Base-by-base conservation (phyloP, 345 rosid genomes). In the Streptanthus diversifolius region DNA sequence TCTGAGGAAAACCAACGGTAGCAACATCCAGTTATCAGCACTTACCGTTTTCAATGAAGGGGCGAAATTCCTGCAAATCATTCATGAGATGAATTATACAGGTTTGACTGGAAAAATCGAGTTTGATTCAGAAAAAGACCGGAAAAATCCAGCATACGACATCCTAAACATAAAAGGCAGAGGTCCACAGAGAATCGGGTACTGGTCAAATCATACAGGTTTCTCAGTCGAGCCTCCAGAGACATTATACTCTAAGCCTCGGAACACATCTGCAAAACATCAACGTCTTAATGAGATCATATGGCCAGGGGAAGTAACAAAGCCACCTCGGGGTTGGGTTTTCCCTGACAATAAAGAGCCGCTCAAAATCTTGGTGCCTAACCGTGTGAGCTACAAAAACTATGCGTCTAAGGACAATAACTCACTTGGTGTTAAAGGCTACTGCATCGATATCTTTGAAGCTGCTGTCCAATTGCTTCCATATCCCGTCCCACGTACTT, bases 381-480 rank as follows among this genome's bases (percentile, higher is more conserved):
- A 91, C 80, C 87, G 98, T 24, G 84, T 82, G 56, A 77, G 83
- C 80, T 93, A 77, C 66, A 72, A 74, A 66, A 82, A 89, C 71
- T 85, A 82, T 77, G 87, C 73, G 52, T 60, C 80, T 5, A 84
- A 77, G 77, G 98, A 91, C 60, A 79, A 68, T 8, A 70, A 74
- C 51, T 86, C 96, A 2, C 95, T 77, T 3, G 91, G 99, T 53
- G 93, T 86, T 72, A 82, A 62, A 80, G 99, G 99, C 75, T 91
- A 72, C 72, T 86, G 96, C 70, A 88, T 95, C 11, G 99, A 95
- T 76, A 84, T 95, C 51, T 95, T 95, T 72, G 99, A 95, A 81
- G 89, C 93, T 35, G 99, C 97, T 5, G 47, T 95, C 55, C 81
- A 70, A 59, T 84, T 95, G 86, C 88, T 95, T 62, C 88, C 93